Conservation (phyloP, 495 filamentous ascomycete genomes). For the Apodospora peruviana region DNA sequence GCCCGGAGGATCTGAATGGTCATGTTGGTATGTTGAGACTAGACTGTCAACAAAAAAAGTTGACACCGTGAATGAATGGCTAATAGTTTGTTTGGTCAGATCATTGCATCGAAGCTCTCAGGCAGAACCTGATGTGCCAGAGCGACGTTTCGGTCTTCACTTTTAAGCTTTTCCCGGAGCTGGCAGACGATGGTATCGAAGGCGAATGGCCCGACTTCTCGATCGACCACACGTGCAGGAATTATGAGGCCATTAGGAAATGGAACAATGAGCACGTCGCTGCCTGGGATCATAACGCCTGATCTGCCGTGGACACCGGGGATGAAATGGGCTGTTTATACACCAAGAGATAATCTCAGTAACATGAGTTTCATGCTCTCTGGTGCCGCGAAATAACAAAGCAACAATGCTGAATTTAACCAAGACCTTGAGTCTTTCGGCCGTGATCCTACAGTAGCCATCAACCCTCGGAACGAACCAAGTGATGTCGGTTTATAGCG, state of each 20-base stretch:
- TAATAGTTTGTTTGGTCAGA: constrained; percentile 16
- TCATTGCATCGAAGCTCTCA: constrained; percentile 47
- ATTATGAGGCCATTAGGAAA: constrained; percentile 42
- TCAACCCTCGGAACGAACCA: too few relatives aligned
- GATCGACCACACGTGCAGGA: constrained; percentile 43
- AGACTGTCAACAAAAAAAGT: neutral
- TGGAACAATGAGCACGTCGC: constrained; percentile 48
- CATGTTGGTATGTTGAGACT: constrained; percentile 21
- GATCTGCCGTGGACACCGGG: neutral
- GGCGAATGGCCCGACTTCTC: constrained; percentile 43
- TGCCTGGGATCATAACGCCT: constrained; percentile 26
- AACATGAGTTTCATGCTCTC: too few relatives aligned
- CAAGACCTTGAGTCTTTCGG: too few relatives aligned
- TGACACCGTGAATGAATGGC: neutral
- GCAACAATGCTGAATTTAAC: too few relatives aligned
- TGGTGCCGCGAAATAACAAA: too few relatives aligned
- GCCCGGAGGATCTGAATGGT: constrained; percentile 21
- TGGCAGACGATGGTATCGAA: constrained; percentile 30
- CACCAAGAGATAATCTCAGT: too few relatives aligned
- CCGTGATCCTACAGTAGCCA: too few relatives aligned
- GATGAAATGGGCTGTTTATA: too few relatives aligned
- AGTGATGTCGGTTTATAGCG: too few relatives aligned
- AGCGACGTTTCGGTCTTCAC: constrained; percentile 47
- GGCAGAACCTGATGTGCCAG: constrained; percentile 47
- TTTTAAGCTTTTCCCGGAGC: constrained; percentile 32